These are phyloP conservation scores for Uronychia binucleata DNA, from an alignment of 73 alveolate genomes.

Conservation along the genomic window DNA sequence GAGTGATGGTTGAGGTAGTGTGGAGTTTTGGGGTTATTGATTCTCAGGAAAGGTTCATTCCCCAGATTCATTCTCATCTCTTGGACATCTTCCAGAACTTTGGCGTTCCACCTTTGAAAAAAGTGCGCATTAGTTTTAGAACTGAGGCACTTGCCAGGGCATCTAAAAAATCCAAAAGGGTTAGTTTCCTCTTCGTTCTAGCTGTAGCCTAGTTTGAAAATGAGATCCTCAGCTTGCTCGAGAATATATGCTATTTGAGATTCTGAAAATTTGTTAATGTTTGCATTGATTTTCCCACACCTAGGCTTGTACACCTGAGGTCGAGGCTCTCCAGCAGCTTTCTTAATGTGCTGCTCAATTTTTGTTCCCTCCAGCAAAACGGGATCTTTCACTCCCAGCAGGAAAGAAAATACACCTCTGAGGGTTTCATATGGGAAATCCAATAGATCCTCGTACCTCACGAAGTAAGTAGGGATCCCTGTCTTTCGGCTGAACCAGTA, in stretches of 20 bases:
- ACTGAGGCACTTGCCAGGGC: not conserved
- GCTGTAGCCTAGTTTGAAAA: not conserved
- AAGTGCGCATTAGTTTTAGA: not conserved
- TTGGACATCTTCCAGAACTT: not conserved
- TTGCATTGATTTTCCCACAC: constrained; percentile 47
- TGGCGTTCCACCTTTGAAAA: not conserved
- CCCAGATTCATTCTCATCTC: not conserved
- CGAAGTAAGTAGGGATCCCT: constrained; percentile 38
- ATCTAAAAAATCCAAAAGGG: constrained; percentile 8
- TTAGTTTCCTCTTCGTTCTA: not conserved
- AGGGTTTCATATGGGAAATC: constrained; percentile 36
- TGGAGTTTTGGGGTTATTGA: constrained; percentile 10
- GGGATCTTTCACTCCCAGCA: constrained; percentile 17
- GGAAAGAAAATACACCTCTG: constrained; percentile 34
- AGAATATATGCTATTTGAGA: constrained; percentile 6
- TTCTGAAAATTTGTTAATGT: constrained; percentile 20
- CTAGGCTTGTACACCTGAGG: constrained; percentile 69
- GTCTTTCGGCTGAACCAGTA: constrained; percentile 55
- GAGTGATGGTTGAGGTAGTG: not conserved
- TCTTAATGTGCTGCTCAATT: constrained; percentile 19
- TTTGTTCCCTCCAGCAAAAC: constrained; percentile 23
- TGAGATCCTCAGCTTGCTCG: not conserved
- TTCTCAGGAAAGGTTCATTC: not conserved
- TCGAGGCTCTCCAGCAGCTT: constrained; percentile 6
- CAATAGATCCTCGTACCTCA: constrained; percentile 63